Conservation (phyloP, 2,329 filamentous ascomycete species). For the Elsinoe fawcettii region DNA sequence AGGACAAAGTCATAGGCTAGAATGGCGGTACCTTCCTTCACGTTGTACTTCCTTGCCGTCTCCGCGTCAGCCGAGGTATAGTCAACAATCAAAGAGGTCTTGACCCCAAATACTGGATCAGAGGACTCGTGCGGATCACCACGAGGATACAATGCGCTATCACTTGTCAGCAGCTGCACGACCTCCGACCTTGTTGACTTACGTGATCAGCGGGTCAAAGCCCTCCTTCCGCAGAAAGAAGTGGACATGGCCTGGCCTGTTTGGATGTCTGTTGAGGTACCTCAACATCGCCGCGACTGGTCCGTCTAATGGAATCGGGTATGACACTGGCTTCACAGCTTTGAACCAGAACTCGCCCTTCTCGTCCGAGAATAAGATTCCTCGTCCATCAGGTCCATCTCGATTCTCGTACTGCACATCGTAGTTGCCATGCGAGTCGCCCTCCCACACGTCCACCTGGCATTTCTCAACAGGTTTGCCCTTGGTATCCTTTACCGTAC, state of each 20-base stretch:
- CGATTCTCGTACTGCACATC: constrained; percentile 25
- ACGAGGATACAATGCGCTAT: constrained; percentile 62
- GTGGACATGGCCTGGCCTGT: constrained; percentile 25
- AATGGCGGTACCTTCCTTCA: constrained; percentile 50
- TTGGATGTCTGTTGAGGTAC: constrained; percentile 22
- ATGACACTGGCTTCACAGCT: constrained; percentile 25
- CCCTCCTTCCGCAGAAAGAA: constrained; percentile 22
- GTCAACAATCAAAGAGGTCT: constrained; percentile 63
- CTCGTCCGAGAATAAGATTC: constrained; percentile 21
- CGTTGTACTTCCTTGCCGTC: constrained; percentile 50
- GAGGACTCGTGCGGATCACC: constrained; percentile 70
- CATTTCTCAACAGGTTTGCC: constrained; percentile 21
- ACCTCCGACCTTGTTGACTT: neutral
- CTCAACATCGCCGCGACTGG: constrained; percentile 22
- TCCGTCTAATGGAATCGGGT: constrained; percentile 26
- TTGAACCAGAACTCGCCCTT: constrained; percentile 24
- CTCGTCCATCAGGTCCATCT: constrained; percentile 23
- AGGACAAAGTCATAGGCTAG: constrained; percentile 62
- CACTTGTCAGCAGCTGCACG: neutral
- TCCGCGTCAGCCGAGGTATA: constrained; percentile 42
- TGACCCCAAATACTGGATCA: constrained; percentile 76
- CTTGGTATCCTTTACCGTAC: constrained; percentile 22
- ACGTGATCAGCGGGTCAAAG: constrained; percentile 24
- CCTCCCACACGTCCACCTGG: constrained; percentile 24
- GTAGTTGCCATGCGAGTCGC: constrained; percentile 26